These are phyloP conservation scores for Metschnikowia picachoensis DNA, from an alignment of 805 yeast genomes.

Conservation along the genomic window DNA sequence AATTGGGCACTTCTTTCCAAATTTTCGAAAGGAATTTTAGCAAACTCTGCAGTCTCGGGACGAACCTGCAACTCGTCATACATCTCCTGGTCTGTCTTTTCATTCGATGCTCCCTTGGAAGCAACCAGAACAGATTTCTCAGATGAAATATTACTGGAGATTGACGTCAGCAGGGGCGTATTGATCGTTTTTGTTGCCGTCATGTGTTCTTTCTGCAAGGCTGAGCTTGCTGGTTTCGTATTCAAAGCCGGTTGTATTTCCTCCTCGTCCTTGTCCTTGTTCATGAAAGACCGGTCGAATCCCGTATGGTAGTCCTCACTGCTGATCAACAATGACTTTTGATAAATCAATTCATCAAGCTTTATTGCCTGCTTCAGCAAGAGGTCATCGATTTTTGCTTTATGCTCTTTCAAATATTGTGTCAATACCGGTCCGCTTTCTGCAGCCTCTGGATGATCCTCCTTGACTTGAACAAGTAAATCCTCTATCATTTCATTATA, in stretches of 20 bases:
- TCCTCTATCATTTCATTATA: slow-evolving; percentile 94
- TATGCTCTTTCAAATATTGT: slow-evolving; percentile 52
- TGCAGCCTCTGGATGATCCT: slow-evolving; percentile 52
- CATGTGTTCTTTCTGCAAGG: slow-evolving; percentile 13
- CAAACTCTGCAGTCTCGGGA: slow-evolving; percentile 63
- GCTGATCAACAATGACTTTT: slow-evolving; percentile 71
- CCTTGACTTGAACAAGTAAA: slow-evolving; percentile 69
- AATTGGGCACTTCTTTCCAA: slow-evolving; percentile 48
- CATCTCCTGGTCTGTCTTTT: slow-evolving; percentile 22
- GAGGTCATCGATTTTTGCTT: slow-evolving; percentile 65
- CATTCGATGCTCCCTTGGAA: slow-evolving; percentile 1
- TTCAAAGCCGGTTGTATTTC: not conserved
- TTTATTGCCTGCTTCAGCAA: slow-evolving; percentile 61
- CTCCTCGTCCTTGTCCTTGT: slow-evolving; percentile 44
- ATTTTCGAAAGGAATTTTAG: slow-evolving; percentile 50
- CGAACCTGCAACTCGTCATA: slow-evolving; percentile 52
- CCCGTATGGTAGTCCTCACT: slow-evolving; percentile 92
- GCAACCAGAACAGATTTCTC: not conserved
- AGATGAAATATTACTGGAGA: not conserved
- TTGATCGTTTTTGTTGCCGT: slow-evolving; percentile 31
- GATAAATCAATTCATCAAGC: slow-evolving; percentile 62
- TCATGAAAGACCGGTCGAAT: slow-evolving; percentile 79
- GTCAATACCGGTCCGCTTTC: slow-evolving; percentile 33
- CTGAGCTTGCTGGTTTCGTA: not conserved
- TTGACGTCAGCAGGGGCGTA: slow-evolving; percentile 15